phyloP scores from a whole-genome alignment of 1,284 basidiomycete species.

The Malassezia sympodialis region DNA sequence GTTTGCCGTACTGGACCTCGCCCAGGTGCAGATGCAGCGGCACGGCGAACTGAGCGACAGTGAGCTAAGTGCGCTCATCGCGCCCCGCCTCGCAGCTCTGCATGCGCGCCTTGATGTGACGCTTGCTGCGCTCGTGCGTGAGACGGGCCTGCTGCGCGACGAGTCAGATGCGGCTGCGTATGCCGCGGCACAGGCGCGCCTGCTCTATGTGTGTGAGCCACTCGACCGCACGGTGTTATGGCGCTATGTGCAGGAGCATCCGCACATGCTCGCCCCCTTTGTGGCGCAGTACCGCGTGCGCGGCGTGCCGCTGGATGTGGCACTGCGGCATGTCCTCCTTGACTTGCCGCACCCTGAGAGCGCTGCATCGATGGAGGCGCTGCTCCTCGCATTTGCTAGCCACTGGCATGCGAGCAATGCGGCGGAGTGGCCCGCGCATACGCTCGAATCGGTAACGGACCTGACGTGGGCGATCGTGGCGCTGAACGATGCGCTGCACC shows the following conservation, averaged over 20 bases:
- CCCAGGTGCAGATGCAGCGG: slow-evolving; percentile 20
- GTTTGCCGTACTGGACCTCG: slow-evolving; percentile 15
- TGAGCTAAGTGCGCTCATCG: slow-evolving; percentile 24
- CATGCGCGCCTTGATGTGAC: slow-evolving; percentile 51
- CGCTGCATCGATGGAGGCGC: slow-evolving; percentile 59
- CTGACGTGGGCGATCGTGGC: slow-evolving; percentile 76
- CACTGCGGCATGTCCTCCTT: slow-evolving; percentile 74
- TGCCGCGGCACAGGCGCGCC: slow-evolving; percentile 58
- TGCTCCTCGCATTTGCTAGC: slow-evolving; percentile 63
- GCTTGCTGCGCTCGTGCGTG: slow-evolving; percentile 38
- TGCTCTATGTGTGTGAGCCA: slow-evolving; percentile 74
- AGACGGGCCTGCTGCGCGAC: slow-evolving; percentile 21
- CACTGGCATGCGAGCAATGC: slow-evolving; percentile 81
- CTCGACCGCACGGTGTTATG: slow-evolving; percentile 75
- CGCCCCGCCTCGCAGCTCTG: slow-evolving; percentile 21
- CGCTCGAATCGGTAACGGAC: slow-evolving; percentile 49
- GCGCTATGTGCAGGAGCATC: slow-evolving; percentile 66
- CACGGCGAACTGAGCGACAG: background rate
- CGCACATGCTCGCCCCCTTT: slow-evolving; percentile 67
- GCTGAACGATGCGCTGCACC: slow-evolving; percentile 57
- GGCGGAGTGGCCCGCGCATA: slow-evolving; percentile 24
- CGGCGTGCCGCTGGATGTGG: slow-evolving; percentile 73
- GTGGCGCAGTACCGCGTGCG: slow-evolving; percentile 75
- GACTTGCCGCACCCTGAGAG: slow-evolving; percentile 61
- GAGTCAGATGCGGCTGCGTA: slow-evolving; percentile 17